phyloP scores from a whole-genome alignment of 495 filamentous ascomycete genomes.

The Cercophora samala region DNA sequence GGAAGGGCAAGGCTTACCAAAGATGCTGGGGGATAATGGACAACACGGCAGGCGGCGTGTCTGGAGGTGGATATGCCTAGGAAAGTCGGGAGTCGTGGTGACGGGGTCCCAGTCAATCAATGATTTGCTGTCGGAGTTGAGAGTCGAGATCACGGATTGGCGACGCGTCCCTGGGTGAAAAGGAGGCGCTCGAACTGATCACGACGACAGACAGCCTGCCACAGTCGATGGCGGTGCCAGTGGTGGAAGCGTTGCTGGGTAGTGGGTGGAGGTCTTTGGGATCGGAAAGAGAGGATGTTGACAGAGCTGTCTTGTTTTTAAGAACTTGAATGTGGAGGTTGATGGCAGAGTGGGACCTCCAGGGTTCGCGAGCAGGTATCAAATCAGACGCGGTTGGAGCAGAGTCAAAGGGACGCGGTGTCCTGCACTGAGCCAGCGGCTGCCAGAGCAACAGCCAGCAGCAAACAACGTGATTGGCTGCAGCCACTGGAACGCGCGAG shows the following conservation, averaged over 20 bases:
- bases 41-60: constrained; percentile 15
- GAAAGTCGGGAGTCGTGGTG: constrained; percentile 16
- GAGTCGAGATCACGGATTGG: constrained; percentile 23
- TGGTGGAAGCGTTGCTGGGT: constrained; percentile 11
- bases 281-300: constrained; percentile 24
- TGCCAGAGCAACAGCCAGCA: no score
- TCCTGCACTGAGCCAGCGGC: no score
- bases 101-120: not conserved
- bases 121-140: constrained; percentile 5
- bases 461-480: no score
- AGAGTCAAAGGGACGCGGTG: no score
- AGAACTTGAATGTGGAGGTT: constrained; percentile 33
- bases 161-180: constrained; percentile 7
- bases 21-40: constrained; percentile 18
- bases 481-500: no score
- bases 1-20: constrained; percentile 16
- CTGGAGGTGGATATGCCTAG: constrained; percentile 13
- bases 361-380: constrained; percentile 24
- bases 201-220: constrained; percentile 21
- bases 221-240: constrained; percentile 21
- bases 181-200: constrained; percentile 19
- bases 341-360: constrained; percentile 19
- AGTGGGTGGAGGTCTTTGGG: constrained; percentile 15
- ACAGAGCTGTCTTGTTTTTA: constrained; percentile 35
- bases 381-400: constrained; percentile 15